A percentile compares a stretch with the other conserved stretches of the same genome.
These are phyloP conservation scores for Eucalyptus paniculata DNA, from an alignment of 345 rosid genomes.

Conservation along the genomic window DNA sequence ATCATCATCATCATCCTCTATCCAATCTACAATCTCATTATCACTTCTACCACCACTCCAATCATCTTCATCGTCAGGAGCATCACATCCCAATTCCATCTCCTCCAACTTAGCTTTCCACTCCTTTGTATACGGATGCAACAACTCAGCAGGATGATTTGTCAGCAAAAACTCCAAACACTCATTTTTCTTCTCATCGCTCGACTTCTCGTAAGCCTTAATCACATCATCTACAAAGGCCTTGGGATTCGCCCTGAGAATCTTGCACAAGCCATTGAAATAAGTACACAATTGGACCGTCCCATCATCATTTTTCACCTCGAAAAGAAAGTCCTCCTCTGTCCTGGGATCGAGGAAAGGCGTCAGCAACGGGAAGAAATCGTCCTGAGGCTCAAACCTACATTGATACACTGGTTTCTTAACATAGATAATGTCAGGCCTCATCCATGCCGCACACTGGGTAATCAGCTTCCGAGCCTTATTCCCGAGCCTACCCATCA, in stretches of 20 bases:
- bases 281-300: constrained; percentile 54
- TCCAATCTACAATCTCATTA: constrained; percentile 5
- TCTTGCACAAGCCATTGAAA: constrained; percentile 83
- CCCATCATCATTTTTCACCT: constrained; percentile 56
- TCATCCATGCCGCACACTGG: constrained; percentile 85
- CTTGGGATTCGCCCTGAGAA: constrained; percentile 62
- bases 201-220: constrained; percentile 67
- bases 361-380: constrained; percentile 42
- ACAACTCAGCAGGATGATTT: constrained; percentile 60
- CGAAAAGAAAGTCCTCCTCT: constrained; percentile 43
- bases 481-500: constrained; percentile 91
- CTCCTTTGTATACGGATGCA: constrained; percentile 89
- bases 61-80: constrained; percentile 71
- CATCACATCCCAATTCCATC: constrained; percentile 94
- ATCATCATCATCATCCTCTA: constrained; percentile 11
- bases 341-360: constrained; percentile 65
- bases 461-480: constrained; percentile 53
- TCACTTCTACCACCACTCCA: constrained; percentile 20
- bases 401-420: constrained; percentile 89
- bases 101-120: constrained; percentile 96
- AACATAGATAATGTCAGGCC: constrained; percentile 85
- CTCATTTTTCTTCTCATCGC: constrained; percentile 57
- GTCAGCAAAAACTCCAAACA: constrained; percentile 69
- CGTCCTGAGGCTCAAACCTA: constrained; percentile 82
- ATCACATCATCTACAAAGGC: constrained; percentile 95